These are phyloP conservation scores for Erythrophleum fordii DNA, from an alignment of 306 rosid genomes.

Conservation along the genomic window DNA sequence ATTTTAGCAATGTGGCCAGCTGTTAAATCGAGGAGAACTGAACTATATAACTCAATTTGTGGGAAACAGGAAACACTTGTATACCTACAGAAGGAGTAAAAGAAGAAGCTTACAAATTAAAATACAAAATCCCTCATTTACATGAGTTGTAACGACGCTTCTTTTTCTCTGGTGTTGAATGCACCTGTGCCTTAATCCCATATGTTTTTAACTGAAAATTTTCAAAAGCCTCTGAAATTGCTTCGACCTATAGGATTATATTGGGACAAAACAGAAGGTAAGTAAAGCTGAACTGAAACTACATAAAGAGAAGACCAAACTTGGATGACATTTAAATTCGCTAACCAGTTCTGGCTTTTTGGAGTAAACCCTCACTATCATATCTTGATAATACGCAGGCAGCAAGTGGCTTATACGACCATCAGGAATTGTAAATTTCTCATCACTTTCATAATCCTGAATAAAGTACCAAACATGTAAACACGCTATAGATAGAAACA, in stretches of 20 bases:
- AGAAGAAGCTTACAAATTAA: background rate
- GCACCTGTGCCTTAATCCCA: conserved; percentile 87
- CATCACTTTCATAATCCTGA: conserved; percentile 89
- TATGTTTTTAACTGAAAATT: conserved; percentile 82
- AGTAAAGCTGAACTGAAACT: conserved; percentile 17
- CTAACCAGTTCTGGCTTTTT: conserved; percentile 95
- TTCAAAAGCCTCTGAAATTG: conserved; percentile 90
- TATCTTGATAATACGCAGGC: conserved; percentile 85
- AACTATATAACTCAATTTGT: conserved; percentile 31
- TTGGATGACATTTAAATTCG: conserved; percentile 24
- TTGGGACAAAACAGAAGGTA: conserved; percentile 33
- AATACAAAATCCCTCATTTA: conserved; percentile 8
- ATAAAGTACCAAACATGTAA: conserved; percentile 24
- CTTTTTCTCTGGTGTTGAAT: conserved; percentile 86
- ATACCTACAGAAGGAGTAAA: conserved; percentile 3
- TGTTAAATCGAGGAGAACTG: background rate
- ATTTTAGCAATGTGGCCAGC: background rate
- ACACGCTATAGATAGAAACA: conserved; percentile 1
- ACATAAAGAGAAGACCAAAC: conserved; percentile 20
- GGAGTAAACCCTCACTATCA: conserved; percentile 92
- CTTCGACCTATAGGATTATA: conserved; percentile 65
- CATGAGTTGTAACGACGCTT: conserved; percentile 55
- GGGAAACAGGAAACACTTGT: conserved; percentile 26
- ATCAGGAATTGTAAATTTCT: conserved; percentile 71
- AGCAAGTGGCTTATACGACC: conserved; percentile 88